Conservation (phyloP, 352 stramenopile genomes). For the Globisporangium radiosum region DNA sequence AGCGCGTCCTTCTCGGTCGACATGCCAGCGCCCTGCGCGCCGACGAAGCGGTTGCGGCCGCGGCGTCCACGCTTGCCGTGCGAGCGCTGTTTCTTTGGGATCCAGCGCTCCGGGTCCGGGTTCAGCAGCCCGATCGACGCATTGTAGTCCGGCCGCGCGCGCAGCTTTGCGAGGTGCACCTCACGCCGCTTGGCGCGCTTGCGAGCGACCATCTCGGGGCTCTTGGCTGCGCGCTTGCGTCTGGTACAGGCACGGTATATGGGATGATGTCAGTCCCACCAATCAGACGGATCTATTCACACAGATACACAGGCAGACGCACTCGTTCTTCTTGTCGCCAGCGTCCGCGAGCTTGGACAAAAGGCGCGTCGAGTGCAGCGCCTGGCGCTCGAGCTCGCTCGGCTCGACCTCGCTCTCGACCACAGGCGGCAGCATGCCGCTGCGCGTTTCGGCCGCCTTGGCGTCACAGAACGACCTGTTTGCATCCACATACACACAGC, state of each 20-base stretch:
- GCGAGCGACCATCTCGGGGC: conserved; percentile 55
- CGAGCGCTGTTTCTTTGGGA: conserved; percentile 82
- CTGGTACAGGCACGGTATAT: conserved; percentile 12
- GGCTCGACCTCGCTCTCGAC: conserved; percentile 49
- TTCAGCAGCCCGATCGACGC: conserved; percentile 67
- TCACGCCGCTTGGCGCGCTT: conserved; percentile 73
- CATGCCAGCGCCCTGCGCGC: conserved; percentile 72
- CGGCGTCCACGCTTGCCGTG: conserved; percentile 67
- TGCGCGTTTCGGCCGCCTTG: conserved; percentile 52
- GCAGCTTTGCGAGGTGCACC: conserved; percentile 48
- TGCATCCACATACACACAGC: background rate
- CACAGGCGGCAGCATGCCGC: conserved; percentile 52
- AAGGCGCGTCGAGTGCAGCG: conserved; percentile 49
- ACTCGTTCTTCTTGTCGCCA: conserved; percentile 80
- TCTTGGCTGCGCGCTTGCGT: conserved; percentile 68
- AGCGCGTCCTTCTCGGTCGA: conserved; percentile 73
- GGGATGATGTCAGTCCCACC: too few relatives aligned
- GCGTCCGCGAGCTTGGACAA: conserved; percentile 50
- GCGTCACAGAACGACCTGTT: conserved; percentile 69
- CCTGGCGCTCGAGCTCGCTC: conserved; percentile 58
- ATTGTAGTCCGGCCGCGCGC: conserved; percentile 66
- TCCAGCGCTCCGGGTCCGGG: conserved; percentile 78
- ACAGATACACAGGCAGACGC: conserved; percentile 14
- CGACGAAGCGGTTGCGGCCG: conserved; percentile 78
- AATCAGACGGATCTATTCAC: too few relatives aligned